phyloP scores from a whole-genome alignment of 768 basidiomycete genomes.

The Sporobolomyces phaffii region DNA sequence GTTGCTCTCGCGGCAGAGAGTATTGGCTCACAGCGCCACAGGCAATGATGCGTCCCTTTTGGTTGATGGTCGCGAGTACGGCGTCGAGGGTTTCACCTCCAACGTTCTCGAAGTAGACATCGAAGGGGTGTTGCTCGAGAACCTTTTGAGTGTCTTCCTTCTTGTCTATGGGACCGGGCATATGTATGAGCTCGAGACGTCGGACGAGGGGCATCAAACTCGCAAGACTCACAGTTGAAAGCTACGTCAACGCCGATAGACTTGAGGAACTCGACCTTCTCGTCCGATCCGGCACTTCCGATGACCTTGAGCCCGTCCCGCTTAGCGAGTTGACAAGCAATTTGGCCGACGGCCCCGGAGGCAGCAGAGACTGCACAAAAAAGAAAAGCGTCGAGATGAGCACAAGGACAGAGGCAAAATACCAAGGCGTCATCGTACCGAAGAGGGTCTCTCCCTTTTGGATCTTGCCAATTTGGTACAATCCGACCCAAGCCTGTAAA shows the following conservation, averaged over 20 bases:
- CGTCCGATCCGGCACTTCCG: constrained; percentile 65
- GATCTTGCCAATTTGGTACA: constrained; percentile 49
- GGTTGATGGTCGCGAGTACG: constrained; percentile 39
- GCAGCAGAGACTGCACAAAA: constrained; percentile 48
- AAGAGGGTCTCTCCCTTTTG: constrained; percentile 57
- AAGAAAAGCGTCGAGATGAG: too few relatives aligned
- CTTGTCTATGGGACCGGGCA: constrained; percentile 46
- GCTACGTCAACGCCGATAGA: constrained; percentile 62
- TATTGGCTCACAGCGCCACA: constrained; percentile 24
- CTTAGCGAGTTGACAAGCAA: constrained; percentile 51
- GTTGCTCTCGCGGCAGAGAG: constrained; percentile 34
- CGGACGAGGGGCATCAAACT: not conserved
- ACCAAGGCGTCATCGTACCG: not conserved
- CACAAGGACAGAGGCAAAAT: not conserved
- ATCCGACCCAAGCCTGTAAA: constrained; percentile 40
- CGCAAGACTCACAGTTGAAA: constrained; percentile 54
- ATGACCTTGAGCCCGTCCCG: constrained; percentile 57
- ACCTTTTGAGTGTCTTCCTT: constrained; percentile 54
- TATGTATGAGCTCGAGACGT: not conserved
- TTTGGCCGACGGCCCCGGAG: constrained; percentile 60
- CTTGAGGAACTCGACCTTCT: constrained; percentile 60
- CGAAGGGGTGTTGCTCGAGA: constrained; percentile 57
- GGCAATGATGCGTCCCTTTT: constrained; percentile 40
- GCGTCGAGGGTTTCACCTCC: constrained; percentile 44
- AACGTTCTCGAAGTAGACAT: constrained; percentile 51